Conservation (phyloP, 2,329 filamentous ascomycete species). For the Microdochium trichocladiopsis region DNA sequence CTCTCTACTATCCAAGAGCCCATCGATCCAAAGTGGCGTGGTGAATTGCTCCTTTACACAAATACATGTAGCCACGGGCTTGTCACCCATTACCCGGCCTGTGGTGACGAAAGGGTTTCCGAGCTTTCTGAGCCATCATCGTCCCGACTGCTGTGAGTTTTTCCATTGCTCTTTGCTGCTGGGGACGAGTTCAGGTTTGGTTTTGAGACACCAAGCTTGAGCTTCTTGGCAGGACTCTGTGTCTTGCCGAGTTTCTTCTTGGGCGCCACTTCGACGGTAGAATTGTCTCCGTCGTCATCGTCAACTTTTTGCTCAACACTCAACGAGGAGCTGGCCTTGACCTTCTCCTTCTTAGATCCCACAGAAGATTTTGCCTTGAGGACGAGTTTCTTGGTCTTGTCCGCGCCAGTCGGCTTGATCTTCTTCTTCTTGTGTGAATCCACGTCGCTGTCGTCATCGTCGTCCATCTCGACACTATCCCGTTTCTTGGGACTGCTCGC, state of each 20-base stretch:
- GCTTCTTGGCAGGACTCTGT: slow-evolving; percentile 35
- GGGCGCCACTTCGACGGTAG: slow-evolving; percentile 30
- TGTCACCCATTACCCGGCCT: neutral
- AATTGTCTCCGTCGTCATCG: slow-evolving; percentile 27
- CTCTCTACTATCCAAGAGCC: neutral
- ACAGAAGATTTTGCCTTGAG: slow-evolving; percentile 40
- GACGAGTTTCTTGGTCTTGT: slow-evolving; percentile 45
- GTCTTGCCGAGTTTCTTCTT: slow-evolving; percentile 35
- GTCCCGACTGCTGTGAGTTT: neutral
- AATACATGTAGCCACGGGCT: neutral
- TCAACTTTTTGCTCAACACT: slow-evolving; percentile 38
- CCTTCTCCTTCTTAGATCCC: slow-evolving; percentile 46
- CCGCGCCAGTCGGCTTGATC: slow-evolving; percentile 34
- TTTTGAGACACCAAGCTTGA: slow-evolving; percentile 35
- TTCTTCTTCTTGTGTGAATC: slow-evolving; percentile 51
- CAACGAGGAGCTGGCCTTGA: slow-evolving; percentile 41
- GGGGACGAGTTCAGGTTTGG: slow-evolving; percentile 39
- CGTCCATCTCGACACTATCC: slow-evolving; percentile 46
- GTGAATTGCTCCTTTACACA: slow-evolving; percentile 7
- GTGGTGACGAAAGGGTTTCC: neutral
- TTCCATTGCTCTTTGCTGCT: slow-evolving; percentile 32
- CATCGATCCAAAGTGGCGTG: neutral
- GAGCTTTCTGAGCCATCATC: neutral
- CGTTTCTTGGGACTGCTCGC: slow-evolving; percentile 50
- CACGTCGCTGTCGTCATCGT: slow-evolving; percentile 45